These are phyloP conservation scores for Plicaturopsis crispa DNA, from an alignment of 768 basidiomycete species.

Conservation along the genomic window DNA sequence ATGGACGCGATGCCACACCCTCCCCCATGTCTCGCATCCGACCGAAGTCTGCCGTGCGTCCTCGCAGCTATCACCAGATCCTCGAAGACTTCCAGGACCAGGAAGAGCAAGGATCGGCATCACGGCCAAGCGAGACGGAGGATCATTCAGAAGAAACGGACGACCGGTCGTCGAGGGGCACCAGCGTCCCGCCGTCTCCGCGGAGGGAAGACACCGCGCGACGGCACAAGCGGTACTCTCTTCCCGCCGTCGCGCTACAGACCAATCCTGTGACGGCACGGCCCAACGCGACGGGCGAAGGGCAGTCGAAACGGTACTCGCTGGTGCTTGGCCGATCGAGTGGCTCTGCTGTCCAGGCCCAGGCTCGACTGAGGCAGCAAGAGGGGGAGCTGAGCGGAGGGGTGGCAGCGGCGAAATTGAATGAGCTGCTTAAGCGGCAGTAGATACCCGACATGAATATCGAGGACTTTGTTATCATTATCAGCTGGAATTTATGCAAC, in stretches of 20 bases:
- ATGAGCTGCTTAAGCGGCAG: constrained; percentile 42
- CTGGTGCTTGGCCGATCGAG: constrained; percentile 34
- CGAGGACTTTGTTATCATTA: too few species aligned
- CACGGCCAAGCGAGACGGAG: background rate
- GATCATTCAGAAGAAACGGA: too few species aligned
- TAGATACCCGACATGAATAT: too few species aligned
- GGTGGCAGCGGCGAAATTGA: constrained; percentile 46
- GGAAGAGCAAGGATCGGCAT: background rate
- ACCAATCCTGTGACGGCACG: constrained; percentile 63
- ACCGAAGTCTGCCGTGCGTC: constrained; percentile 27
- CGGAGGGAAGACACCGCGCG: constrained; percentile 46
- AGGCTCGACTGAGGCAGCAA: background rate
- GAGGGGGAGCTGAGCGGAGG: constrained; percentile 30
- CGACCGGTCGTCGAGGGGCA: constrained; percentile 3
- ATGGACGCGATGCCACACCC: background rate
- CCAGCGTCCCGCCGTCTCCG: background rate
- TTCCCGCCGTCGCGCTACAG: constrained; percentile 73
- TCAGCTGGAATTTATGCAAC: too few species aligned
- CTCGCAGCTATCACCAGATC: constrained; percentile 61
- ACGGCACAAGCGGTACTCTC: constrained; percentile 62
- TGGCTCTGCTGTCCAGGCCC: constrained; percentile 2
- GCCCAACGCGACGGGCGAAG: constrained; percentile 27
- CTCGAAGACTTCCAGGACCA: constrained; percentile 48
- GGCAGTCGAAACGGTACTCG: constrained; percentile 46
- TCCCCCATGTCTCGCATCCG: constrained; percentile 18